phyloP scores from a whole-genome alignment of 345 rosid species.

The Reutealis trisperma region DNA sequence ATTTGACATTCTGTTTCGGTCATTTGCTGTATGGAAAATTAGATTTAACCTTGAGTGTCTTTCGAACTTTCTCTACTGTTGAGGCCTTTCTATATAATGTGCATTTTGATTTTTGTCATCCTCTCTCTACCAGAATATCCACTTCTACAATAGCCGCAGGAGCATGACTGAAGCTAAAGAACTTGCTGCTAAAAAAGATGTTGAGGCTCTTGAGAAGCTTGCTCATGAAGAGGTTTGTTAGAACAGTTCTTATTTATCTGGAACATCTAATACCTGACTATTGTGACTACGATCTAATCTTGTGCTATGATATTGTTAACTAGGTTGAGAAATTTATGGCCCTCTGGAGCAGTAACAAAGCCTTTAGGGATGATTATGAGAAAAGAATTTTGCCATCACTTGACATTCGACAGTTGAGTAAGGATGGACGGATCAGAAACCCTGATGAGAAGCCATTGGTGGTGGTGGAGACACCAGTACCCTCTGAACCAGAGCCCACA shows the following conservation, averaged over 20 bases:
- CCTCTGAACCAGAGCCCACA: slow-evolving; percentile 37
- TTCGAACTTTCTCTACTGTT: not conserved
- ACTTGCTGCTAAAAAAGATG: slow-evolving; percentile 60
- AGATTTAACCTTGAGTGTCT: not conserved
- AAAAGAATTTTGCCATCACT: slow-evolving; percentile 65
- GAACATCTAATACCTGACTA: not conserved
- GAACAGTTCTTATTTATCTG: not conserved
- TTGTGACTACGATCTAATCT: slow-evolving; percentile 20
- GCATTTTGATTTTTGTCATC: not conserved
- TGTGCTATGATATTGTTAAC: slow-evolving; percentile 17
- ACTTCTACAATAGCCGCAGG: slow-evolving; percentile 46
- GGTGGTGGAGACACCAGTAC: slow-evolving; percentile 37
- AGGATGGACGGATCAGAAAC: slow-evolving; percentile 68
- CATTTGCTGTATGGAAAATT: not conserved
- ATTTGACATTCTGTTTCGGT: not conserved
- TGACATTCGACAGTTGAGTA: slow-evolving; percentile 57
- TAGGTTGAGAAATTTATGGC: slow-evolving; percentile 81
- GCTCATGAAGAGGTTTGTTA: slow-evolving; percentile 49
- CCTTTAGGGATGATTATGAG: slow-evolving; percentile 85
- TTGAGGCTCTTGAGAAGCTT: slow-evolving; percentile 57
- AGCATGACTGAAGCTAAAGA: slow-evolving; percentile 57
- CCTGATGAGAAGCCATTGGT: slow-evolving; percentile 63
- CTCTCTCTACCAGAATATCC: slow-evolving; percentile 50
- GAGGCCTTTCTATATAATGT: not conserved
- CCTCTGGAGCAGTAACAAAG: slow-evolving; percentile 66